Base-by-base conservation (phyloP, 1,139 yeast genomes). In the Taiozyma sp. region DNA sequence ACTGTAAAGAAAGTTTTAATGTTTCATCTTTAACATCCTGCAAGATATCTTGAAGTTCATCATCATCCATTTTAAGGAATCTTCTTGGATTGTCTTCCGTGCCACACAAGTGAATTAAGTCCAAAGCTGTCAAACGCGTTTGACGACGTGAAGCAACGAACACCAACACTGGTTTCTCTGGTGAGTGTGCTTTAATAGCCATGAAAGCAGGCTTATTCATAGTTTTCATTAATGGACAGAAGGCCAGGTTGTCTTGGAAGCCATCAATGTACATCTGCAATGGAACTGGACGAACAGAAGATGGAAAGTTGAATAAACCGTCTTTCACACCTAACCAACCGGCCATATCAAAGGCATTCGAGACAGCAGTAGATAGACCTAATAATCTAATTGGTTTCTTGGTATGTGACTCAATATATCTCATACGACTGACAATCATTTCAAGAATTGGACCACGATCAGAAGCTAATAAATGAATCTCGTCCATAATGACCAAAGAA, bases 341-440 rank as follows among this genome's bases (percentile, higher is more conserved):
- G 0, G 97, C 99, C 96, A 95, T 86, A 69, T 95, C 99, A 65
- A 88, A 84, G 0, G 99, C 98, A 71, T 95, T 95, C 0, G 98
- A 90, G 24, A 95, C 98, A 4, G 99, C 98, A 4, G 99, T 93
- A 2, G 98, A 91, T 87, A 95, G 82, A 30, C 99, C 99, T 46
- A 95, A 70, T 44, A 95, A 71, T 54, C 99, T 72, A 23, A 92
- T 84, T 1, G 92, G 92, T 50, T 78, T 78, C 52, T 81, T 79
- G 0, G 96, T 90, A 59, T 81, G 86, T 0, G 89, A 79, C 0
- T 95, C 82, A 54, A 92, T 86, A 65, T 87, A 90, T 65, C 93
- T 92, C 97, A 95, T 89, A 71, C 99, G 88, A 72, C 97, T 89
- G 16, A 95, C 99, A 78, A 95, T 93, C 93, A 93, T 93, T 66